Evolutionary conservation across 441 rosid genomes (phyloP), one percentile per base, ranked within the genome.

Genomic region (Brassica hybrid): DNA sequence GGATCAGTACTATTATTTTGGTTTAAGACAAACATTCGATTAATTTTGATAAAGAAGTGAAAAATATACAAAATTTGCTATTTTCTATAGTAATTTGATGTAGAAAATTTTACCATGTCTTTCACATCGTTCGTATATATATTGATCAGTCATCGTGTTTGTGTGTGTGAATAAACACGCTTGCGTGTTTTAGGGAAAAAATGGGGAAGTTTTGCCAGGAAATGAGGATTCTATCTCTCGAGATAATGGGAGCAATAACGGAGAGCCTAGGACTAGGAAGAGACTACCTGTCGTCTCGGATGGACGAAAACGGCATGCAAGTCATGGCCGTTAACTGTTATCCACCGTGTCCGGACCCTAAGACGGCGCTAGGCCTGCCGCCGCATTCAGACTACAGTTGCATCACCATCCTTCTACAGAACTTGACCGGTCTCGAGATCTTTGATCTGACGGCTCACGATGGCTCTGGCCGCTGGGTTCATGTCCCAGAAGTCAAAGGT

Each of bases 341-440:
- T 68, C 92, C 91, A 8, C 87, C 87, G 1, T 84, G 97, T 81
- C 91, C 97, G 1, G 65, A 67, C 13, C 90, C 91, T 8, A 74
- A 74, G 3, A 17, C 65, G 27, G 78, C 87, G 0, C 74, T 89
- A 2, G 92, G 94, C 3, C 70, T 91, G 54, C 91, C 91, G 0
- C 92, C 94, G 0, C 94, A 93, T 70, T 86, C 90, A 1, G 94
- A 93, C 80, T 86, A 88, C 81, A 85, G 83, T 27, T 88, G 90
- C 81, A 65, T 86, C 36, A 89, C 90, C 75, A 80, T 90, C 25
- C 69, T 86, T 75, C 84, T 88, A 54, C 92, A 87, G 73, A 83
- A 74, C 82, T 76, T 85, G 32, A 69, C 82, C 0, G 95, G 95
- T 16, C 90, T 91, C 7, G 86, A 88, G 59, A 86, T 90, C 76